Base-by-base conservation (phyloP, 257 asterid genomes). In the Ophiorrhiza pumila region DNA sequence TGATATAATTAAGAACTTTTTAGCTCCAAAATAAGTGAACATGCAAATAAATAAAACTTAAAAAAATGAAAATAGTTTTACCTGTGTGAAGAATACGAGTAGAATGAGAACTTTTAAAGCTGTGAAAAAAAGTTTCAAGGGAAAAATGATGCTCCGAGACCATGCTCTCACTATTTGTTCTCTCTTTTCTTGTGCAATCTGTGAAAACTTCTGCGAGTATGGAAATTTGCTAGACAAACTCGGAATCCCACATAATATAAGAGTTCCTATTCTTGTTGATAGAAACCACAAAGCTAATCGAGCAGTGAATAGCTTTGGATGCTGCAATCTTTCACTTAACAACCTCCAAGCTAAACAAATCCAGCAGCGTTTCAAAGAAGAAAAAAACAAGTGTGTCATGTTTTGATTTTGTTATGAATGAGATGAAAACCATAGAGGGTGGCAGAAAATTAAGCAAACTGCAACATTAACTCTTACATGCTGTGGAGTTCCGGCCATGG, bases 241-340 rank as follows among this genome's bases (percentile, higher is more conserved):
- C 56, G 78, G 74, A n/a, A 71, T 67, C 32, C 96, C 97, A 74
- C 97, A 83, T 8, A 89, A 56, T 2, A 85, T 49, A 18, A 89
- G 79, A 0, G 96, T 91, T n/a, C 96, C 97, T 1, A 87, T 68
- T 76, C 89, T 57, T 52, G 96, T 87, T 27, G 97, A 87, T 7
- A 91, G 80, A 63, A 82, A 5, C 84, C 83, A 80, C 65, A 91
- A 56, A 4, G 85, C 81, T 39, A 85, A 4, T 34, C 25, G 73
- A 74, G 82, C 61, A 76, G 86, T 53, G 41, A 32, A 75, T 12
- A 84, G 34, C 88, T 74, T 85, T 2, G 96, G 91, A 76, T 90
- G 96, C 25, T 86, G 2, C 39, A 85, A 6, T 57, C 88, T 87
- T 41, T 74, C 84, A 2, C 69, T 76, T 13, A 89, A 4, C 80